A percentile compares a stretch with the other conserved stretches of the same genome.
Conservation (phyloP, 305 asterid species). For the Salvia sclarea region DNA sequence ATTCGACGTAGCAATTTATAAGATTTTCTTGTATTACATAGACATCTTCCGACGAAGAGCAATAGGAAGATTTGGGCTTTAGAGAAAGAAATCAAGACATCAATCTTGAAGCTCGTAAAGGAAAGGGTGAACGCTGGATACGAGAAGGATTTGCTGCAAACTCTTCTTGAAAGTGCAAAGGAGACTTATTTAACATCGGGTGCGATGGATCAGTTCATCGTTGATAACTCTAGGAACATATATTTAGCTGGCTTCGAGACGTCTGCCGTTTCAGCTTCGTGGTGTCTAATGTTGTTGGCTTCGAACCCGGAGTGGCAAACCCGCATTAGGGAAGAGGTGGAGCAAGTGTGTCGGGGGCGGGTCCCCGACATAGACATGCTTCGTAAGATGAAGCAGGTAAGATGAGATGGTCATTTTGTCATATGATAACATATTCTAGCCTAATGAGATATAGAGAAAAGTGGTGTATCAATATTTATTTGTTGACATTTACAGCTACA, state of each 20-base stretch:
- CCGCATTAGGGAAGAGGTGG: constrained; percentile 57
- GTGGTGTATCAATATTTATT: too few relatives aligned
- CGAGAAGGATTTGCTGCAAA: constrained; percentile 33
- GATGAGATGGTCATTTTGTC: neutral
- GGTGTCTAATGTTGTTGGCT: constrained; percentile 75
- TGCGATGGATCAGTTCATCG: constrained; percentile 39
- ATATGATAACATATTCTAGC: too few relatives aligned
- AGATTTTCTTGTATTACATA: neutral
- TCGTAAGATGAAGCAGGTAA: constrained; percentile 61
- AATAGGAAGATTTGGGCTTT: constrained; percentile 68
- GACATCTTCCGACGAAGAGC: constrained; percentile 60
- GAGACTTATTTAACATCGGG: constrained; percentile 21
- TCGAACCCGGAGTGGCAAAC: constrained; percentile 74
- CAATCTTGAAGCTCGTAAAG: constrained; percentile 55
- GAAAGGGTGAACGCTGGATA: constrained; percentile 40
- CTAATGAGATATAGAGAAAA: too few relatives aligned
- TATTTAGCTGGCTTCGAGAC: constrained; percentile 75
- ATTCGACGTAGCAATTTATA: too few relatives aligned
- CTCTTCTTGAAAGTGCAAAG: constrained; percentile 37
- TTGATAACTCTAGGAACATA: constrained; percentile 71
- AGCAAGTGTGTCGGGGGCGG: constrained; percentile 56
- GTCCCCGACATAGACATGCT: constrained; percentile 62
- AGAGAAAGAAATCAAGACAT: too few relatives aligned
- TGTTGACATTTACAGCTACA: constrained; percentile 41
- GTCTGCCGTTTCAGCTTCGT: constrained; percentile 68